These are phyloP conservation scores for Dendrobium huoshanense DNA, from an alignment of 106 monocot genomes.

Conservation along the genomic window DNA sequence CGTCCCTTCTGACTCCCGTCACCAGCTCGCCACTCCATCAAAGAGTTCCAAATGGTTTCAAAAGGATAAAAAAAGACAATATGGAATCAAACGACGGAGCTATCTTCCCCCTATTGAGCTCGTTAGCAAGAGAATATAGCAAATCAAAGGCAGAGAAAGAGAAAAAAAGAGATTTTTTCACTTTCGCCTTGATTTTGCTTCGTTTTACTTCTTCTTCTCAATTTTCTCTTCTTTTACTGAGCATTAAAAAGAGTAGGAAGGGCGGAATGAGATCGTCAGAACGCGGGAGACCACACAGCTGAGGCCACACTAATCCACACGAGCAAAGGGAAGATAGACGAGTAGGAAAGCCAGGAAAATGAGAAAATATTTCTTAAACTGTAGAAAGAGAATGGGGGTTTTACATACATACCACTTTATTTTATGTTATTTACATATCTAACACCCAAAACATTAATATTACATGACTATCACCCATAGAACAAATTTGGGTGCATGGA, in stretches of 20 bases:
- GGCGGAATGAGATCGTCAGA: constrained; percentile 3
- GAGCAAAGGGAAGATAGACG: no score
- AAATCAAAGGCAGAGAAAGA: neutral
- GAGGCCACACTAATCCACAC: neutral
- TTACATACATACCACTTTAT: no score
- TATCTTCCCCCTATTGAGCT: neutral
- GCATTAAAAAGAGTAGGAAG: neutral
- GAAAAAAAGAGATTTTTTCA: neutral
- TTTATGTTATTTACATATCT: no score
- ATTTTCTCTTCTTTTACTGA: neutral
- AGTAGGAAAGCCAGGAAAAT: no score
- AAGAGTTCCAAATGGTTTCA: neutral
- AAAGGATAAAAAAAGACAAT: neutral
- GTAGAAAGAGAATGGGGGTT: no score
- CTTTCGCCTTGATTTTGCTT: neutral
- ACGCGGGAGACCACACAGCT: constrained; percentile 21
- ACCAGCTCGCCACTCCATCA: neutral
- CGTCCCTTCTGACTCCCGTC: constrained; percentile 7
- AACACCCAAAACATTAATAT: no score
- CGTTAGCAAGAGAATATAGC: neutral
- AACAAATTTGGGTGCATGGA: no score
- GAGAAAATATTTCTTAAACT: no score
- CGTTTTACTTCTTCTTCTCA: neutral
- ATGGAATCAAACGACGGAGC: neutral
- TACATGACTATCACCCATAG: no score